Percentiles rank a stretch among this genome's conserved stretches.
Conservation (phyloP, 495 filamentous ascomycete species). For the Acidomyces sp. region DNA sequence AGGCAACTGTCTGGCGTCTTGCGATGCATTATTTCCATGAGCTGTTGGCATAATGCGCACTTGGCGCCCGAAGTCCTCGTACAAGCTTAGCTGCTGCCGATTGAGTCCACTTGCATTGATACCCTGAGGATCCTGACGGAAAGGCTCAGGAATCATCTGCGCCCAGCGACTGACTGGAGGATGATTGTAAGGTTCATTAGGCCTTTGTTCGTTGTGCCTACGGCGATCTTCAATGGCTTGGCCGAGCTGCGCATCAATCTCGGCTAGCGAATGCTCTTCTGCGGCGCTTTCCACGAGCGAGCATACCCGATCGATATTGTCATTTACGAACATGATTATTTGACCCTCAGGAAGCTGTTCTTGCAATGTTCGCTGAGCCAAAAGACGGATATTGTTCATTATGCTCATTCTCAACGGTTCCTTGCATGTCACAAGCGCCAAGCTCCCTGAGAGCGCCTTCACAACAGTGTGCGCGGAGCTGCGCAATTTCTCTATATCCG, state of each 20-base stretch:
- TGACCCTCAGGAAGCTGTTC: conserved; percentile 75
- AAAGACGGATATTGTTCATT: conserved; percentile 78
- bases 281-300: conserved; percentile 86
- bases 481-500: conserved; percentile 72
- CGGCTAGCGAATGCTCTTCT: conserved; percentile 78
- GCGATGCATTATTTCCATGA: conserved; percentile 44
- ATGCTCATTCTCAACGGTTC: conserved; percentile 93
- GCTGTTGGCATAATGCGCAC: conserved; percentile 43
- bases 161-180: conserved; percentile 70
- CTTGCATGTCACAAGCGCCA: conserved; percentile 95
- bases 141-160: conserved; percentile 78
- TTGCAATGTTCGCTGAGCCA: conserved; percentile 49
- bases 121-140: conserved; percentile 50
- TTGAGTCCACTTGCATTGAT: conserved; percentile 54
- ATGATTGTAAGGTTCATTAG: conserved; percentile 76
- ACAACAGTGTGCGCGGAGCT: conserved; percentile 83
- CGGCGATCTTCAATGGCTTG: conserved; percentile 58
- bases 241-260: conserved; percentile 87
- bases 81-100: conserved; percentile 83
- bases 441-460: conserved; percentile 76
- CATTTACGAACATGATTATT: conserved; percentile 95
- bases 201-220: conserved; percentile 53
- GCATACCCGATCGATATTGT: conserved; percentile 88
- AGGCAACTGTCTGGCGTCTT: conserved; percentile 45
- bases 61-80: conserved; percentile 85